Evolutionary conservation across 306 rosid species (phyloP), one percentile per base, ranked within the genome.

Genomic region (Acacia acuminata): DNA sequence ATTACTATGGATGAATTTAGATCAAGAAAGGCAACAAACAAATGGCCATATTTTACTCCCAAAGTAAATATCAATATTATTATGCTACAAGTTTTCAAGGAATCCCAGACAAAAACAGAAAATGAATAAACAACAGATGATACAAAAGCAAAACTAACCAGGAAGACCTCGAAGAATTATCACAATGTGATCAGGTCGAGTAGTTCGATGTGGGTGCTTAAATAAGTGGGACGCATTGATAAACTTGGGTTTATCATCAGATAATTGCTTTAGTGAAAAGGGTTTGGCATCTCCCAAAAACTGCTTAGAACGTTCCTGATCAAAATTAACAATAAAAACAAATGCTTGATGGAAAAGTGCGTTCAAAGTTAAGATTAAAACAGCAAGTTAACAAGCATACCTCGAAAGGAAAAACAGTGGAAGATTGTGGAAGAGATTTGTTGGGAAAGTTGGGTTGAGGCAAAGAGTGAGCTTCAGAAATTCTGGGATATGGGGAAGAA

Each of bases 101-200:
- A 69, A 25, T 53, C 48, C 61, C 42, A 22, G 53, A 43, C 60
- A 77, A 73, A 69, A 81, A 78, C 6, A 43, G 51, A 36, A 48
- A 64, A 77, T 13, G 75, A 17, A 48, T 30, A 63, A 56, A 53
- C 55, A 80, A 83, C 1, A 9, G 72, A 61, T 2, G 34, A 77
- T 67, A 47, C 45, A 15, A 10, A 14, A 24, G 45, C 22, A 50
- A 45, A 68, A 40, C 77, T 78, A 44, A 96, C 99, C 99, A 86
- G 99, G 98, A 84, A 96, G 98, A 42, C 99, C 99, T 24, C 98
- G 89, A 77, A 96, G 90, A 85, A 96, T 90, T 71, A 94, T 84
- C 76, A 92, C 99, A 72, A 94, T 84, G 85, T 92, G 98, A 85
- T 92, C 99, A 51, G 99, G 98, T 20, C 97, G 99, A 22, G 90